A percentile compares a stretch with the other conserved stretches of the same genome.
Evolutionary conservation across 2,329 filamentous ascomycete species (phyloP).

Genomic region (Aspergillus felis): DNA sequence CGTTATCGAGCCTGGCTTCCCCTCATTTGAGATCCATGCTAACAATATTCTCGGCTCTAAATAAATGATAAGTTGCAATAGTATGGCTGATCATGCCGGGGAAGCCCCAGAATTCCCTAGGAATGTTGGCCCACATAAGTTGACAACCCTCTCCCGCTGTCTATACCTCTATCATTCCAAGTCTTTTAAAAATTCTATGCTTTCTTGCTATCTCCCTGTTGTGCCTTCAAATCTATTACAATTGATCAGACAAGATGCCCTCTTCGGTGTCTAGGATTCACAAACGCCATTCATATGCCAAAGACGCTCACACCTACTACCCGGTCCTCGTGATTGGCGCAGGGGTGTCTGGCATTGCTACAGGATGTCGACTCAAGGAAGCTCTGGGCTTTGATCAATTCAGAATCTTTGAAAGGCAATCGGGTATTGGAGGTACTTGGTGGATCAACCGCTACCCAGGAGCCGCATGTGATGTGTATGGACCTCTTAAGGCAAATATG

Average conservation of each 20-base stretch:
- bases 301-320: constrained; percentile 42
- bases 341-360: constrained; percentile 60
- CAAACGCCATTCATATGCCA: constrained; percentile 36
- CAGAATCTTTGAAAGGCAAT: constrained; percentile 57
- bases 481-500: neutral
- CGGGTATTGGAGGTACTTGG: constrained; percentile 62
- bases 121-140: too few species aligned
- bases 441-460: constrained; percentile 60
- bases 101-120: too few species aligned
- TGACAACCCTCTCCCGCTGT: neutral
- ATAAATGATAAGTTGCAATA: neutral
- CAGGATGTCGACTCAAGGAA: constrained; percentile 56
- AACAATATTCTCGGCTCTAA: neutral
- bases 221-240: neutral
- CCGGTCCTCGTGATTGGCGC: constrained; percentile 58
- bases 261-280: constrained; percentile 34
- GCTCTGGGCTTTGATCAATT: constrained; percentile 58
- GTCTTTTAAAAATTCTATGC: neutral
- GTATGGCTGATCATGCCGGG: too few species aligned
- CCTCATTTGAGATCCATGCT: neutral
- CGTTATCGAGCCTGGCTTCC: neutral
- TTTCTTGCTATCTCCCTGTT: neutral
- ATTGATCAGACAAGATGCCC: constrained; percentile 16
- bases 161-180: neutral
- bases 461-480: constrained; percentile 53